Evolutionary conservation across 2,329 filamentous ascomycete species (phyloP), one percentile per base, ranked within the genome.

Genomic region (Didymella glomerata): DNA sequence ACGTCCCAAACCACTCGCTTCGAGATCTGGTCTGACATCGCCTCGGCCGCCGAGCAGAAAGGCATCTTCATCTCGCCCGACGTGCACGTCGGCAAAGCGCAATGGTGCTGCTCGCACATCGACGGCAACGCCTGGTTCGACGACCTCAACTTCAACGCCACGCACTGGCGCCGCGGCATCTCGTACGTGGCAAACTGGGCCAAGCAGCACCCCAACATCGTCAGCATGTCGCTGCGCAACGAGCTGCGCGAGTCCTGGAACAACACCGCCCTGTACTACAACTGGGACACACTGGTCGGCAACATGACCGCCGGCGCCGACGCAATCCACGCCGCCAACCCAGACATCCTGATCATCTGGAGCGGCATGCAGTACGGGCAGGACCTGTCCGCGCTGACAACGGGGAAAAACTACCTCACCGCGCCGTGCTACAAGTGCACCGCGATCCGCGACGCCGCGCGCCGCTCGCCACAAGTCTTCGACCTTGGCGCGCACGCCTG

Each of bases 51-150:
- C n/a, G 69, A 67, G 9, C 63, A 66, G 18, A 71, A 72, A 27
- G 69, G 70, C 28, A 67, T 74, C 41, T 70, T 73, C 50, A 70
- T 75, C 47, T 68, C 65, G 16, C 72, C 72, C 9, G 72, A 75
- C 47, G 72, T 74, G 13, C 71, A 74, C 59, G 66, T 63, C 4
- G 70, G 69, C 24, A 73, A 71, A 50, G 71, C 71, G 20, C 65
- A 73, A 63, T 75, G 72, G 72, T 75, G 72, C 63, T 75, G 72
- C 61, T 72, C 69, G 10, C 66, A 70, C 57, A 67, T 60, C 28
- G 85, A 87, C 68, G 85, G 85, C 41, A 86, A 86, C 69, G 84
- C 84, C 41, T 88, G 85, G 85, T 86, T 86, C 71, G 81, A 81
- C 65, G 69, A 74, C 14, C 71, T 77, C 50, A 84, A 85, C 74